Evolutionary conservation across 139 green algal species (phyloP).

Genomic region (Coccomyxa sp.): DNA sequence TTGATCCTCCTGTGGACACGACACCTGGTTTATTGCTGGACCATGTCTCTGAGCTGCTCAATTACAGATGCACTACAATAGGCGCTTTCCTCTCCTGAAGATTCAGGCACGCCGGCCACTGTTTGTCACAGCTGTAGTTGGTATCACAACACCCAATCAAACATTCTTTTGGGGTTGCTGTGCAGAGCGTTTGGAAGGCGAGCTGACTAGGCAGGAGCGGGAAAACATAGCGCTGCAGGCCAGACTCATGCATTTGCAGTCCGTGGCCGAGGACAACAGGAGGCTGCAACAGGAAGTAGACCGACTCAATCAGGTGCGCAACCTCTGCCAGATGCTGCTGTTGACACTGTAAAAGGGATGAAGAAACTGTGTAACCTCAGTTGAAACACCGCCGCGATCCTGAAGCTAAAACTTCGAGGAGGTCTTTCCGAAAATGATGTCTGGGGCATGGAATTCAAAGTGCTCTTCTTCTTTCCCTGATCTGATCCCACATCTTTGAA

Average conservation of each 20-base stretch:
- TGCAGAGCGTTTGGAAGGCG: neutral
- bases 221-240: neutral
- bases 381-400: too few species aligned
- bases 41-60: neutral
- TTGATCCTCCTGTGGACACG: too few species aligned
- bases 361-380: too few species aligned
- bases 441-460: too few species aligned
- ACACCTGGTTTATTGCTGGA: neutral
- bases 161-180: neutral
- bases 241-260: neutral
- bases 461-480: too few species aligned
- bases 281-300: neutral
- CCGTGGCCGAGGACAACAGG: neutral
- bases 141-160: neutral
- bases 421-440: neutral
- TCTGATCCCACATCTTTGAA: too few species aligned
- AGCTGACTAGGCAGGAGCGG: neutral
- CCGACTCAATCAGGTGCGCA: neutral
- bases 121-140: neutral
- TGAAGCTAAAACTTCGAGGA: neutral
- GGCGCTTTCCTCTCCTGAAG: too few species aligned
- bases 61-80: too few species aligned
- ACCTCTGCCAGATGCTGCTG: too few species aligned
- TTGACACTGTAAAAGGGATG: too few species aligned
- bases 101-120: too few species aligned